Evolutionary conservation across 306 rosid species (phyloP).

Genomic region (Potentilla sterilis): DNA sequence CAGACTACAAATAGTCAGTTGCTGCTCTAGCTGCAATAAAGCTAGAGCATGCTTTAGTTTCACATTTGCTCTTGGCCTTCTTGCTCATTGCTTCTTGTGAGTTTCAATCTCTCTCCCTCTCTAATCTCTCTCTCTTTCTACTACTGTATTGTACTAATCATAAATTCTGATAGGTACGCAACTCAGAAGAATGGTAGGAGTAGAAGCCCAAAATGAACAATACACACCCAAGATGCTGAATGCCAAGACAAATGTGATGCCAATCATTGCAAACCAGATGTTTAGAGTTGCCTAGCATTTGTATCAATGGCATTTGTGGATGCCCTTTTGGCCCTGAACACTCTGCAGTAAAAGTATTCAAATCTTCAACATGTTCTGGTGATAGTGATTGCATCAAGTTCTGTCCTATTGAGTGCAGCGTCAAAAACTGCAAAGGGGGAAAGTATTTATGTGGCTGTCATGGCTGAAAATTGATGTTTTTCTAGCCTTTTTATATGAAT

Average conservation of each 20-base stretch:
- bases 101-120: not conserved
- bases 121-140: not conserved
- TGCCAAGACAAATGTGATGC: slow-evolving; percentile 12
- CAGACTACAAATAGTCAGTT: not conserved
- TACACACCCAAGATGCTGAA: slow-evolving; percentile 1
- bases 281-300: not conserved
- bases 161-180: not conserved
- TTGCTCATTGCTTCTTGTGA: not conserved
- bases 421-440: not conserved
- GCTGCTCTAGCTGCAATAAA: not conserved
- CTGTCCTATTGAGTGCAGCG: not conserved
- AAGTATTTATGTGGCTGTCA: slow-evolving; percentile 10
- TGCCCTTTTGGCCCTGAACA: slow-evolving; percentile 3
- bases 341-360: not conserved
- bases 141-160: not conserved
- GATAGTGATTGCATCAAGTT: not conserved
- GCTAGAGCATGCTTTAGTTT: not conserved
- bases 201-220: slow-evolving; percentile 3
- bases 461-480: slow-evolving; percentile 2
- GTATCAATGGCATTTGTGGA: slow-evolving; percentile 2
- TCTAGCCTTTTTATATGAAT: not conserved
- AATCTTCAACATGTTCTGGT: not conserved
- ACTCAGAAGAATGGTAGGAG: not conserved
- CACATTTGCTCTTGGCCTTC: not conserved
- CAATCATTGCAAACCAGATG: not conserved